Conservation (phyloP, 1,284 basidiomycete species). For the Ceratobasidium papillatum region DNA sequence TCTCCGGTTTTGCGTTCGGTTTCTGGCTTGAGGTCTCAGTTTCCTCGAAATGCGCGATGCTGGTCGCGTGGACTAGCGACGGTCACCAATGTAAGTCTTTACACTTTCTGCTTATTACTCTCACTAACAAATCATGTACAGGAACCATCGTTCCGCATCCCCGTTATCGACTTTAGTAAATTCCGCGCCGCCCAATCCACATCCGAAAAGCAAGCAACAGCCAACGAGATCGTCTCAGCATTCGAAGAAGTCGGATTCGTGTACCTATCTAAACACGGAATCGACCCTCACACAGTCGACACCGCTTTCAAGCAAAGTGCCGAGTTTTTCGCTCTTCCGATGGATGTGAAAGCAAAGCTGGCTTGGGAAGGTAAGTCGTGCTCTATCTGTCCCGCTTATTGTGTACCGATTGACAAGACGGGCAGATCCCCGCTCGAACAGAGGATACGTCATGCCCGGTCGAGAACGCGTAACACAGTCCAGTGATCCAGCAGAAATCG, state of each 20-base stretch:
- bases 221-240: conserved; percentile 74
- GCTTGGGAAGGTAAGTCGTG: conserved; percentile 64
- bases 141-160: conserved; percentile 59
- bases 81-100: conserved; percentile 6
- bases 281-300: conserved; percentile 62
- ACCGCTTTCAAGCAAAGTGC: conserved; percentile 72
- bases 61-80: conserved; percentile 21
- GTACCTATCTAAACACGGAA: conserved; percentile 75
- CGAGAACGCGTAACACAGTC: conserved; percentile 83
- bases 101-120: not conserved
- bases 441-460: conserved; percentile 81
- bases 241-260: conserved; percentile 74
- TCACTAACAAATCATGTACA: not conserved
- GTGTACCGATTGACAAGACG: not conserved
- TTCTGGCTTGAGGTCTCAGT: not conserved
- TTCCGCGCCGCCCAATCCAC: conserved; percentile 62
- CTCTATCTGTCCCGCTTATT: not conserved
- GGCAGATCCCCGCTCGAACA: conserved; percentile 76
- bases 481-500: conserved; percentile 74
- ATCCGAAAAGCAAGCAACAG: conserved; percentile 64
- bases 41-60: not conserved
- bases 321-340: conserved; percentile 74
- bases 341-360: conserved; percentile 69
- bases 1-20: conserved; percentile 25
- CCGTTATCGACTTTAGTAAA: conserved; percentile 78